Base-by-base conservation (phyloP, 768 basidiomycete species). In the Phaeotremella fagi region DNA sequence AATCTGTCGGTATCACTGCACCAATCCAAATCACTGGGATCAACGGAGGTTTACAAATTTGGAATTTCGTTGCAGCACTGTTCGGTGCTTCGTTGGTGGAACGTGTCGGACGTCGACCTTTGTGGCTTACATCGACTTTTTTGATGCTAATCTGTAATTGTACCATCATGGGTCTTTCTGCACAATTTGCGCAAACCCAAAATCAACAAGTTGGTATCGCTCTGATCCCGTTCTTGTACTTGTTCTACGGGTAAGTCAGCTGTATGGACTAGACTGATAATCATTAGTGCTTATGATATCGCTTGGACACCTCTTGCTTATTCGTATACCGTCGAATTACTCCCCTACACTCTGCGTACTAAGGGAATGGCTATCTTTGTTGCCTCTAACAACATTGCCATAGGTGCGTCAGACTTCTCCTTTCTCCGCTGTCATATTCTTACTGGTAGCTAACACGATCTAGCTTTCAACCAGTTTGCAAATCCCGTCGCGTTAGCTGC, bases 31-130 rank as follows among this genome's bases (percentile, higher is more conserved):
- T 58, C 18, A 45, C 47, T 88, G 73, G 63, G 56, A 54, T 60
- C 48, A 54, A 88, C 71, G 88, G 83, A 73, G 84, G 88, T 63
- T 79, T 90, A 25, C 84, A 63, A 26, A 53, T 69, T 49, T 86
- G 82, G 77, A 43, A 23, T 5, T 48, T 45, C 45, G 14, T 28
- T 14, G 27, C 23, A 11, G 41, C 41, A 18, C 23, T 42, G 18
- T 42, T 42, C 23, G 41, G n/a, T 24, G 41, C n/a, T 37, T 41
- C 23, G 11, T 18, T 18, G n/a, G 61, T 54, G 42, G 70, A 72
- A n/a, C 43, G 55, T 1, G 36, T 59, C 16, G 70, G 70, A 3
- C 60, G 70, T 16, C 54, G 67, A 2, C 52, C 44, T 0, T 42
- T 71, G n/a, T 71, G 63, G 57, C 48, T 71, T 44, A 56, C 52